Base-by-base conservation (phyloP, 345 rosid genomes). In the Populus tremula region DNA sequence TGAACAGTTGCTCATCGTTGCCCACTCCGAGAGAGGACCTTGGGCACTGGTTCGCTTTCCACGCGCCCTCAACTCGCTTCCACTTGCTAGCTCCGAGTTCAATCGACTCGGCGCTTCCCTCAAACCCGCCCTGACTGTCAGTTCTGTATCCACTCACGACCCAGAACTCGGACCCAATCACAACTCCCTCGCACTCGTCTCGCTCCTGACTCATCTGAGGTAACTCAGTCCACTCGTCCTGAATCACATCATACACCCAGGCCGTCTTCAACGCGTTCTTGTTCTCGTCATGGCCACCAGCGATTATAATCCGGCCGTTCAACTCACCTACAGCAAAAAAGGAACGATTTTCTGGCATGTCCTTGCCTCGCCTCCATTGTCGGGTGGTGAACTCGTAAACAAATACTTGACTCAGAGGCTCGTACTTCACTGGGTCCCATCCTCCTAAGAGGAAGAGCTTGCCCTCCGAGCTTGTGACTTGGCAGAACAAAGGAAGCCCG, bases 261-360 rank as follows among this genome's bases (percentile, higher is more conserved):
- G 89, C 90, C 1, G 87, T 76, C 16, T 67, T 85, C 84, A 88
- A 41, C n/a, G 96, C 90, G 81, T 87, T 91, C 83, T 91, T 91
- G 84, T 83, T 82, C 87, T 86, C 87, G 39, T 91, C 94, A 66
- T 90, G 96, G 20, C 94, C 94, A 1, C 96, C 92, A 0, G 96
- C 92, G 5, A 90, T 77, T 38, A 61, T 72, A 1, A 91, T 82
- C 68, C 77, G 79, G 20, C 82, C 88, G 14, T 72, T 79, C n/a
- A 59, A 39, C 16, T 76, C 84, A 5, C 91, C 92, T 3, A 76
- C 72, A 4, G 92, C 91, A 53, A 90, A 91, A 62, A 91, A 91
- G 5, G 94, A 87, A 74, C 89, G 85, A 38, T 79, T 85, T 10
- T 75, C 76, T 8, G 94, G 90, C 90, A 91, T 88, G 36, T 84